Conservation (phyloP, 2,329 filamentous ascomycete species). For the Aureobasidium sp. region DNA sequence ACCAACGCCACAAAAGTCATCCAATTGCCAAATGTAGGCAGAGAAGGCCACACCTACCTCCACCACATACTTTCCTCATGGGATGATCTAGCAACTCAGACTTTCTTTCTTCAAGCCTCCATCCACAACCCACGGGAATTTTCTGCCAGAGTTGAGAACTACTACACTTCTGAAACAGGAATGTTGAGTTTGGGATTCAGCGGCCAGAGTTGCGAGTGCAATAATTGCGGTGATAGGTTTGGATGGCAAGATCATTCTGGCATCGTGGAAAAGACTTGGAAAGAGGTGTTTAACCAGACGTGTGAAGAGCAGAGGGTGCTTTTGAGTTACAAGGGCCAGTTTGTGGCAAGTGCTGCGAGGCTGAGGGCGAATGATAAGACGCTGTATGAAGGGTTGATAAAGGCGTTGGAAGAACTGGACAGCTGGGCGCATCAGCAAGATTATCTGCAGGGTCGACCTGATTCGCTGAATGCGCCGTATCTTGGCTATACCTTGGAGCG, state of each 20-base stretch:
- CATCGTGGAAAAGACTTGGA: conserved; percentile 8
- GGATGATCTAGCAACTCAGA: conserved; percentile 37
- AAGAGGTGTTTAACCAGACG: conserved; percentile 14
- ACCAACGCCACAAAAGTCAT: conserved; percentile 23
- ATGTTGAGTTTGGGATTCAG: conserved; percentile 37
- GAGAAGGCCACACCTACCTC: conserved; percentile 39
- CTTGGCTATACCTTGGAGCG: not conserved
- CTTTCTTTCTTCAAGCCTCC: conserved; percentile 40
- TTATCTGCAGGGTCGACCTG: not conserved
- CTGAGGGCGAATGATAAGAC: conserved; percentile 19
- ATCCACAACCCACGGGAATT: conserved; percentile 32
- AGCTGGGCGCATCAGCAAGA: not conserved
- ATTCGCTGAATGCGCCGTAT: not conserved
- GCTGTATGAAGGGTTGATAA: not conserved
- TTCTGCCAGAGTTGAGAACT: conserved; percentile 31
- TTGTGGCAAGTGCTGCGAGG: conserved; percentile 36
- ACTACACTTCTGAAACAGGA: conserved; percentile 33
- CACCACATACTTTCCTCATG: conserved; percentile 37
- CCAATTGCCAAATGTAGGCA: conserved; percentile 31
- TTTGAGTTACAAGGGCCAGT: conserved; percentile 40
- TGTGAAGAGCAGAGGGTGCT: conserved; percentile 17
- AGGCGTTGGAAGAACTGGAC: not conserved
- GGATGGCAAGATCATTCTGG: conserved; percentile 34
- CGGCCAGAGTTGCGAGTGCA: conserved; percentile 33
- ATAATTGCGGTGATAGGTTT: conserved; percentile 31